These are phyloP conservation scores for Magnusiomyces magnusii DNA, from an alignment of 1,139 yeast species.

Conservation along the genomic window DNA sequence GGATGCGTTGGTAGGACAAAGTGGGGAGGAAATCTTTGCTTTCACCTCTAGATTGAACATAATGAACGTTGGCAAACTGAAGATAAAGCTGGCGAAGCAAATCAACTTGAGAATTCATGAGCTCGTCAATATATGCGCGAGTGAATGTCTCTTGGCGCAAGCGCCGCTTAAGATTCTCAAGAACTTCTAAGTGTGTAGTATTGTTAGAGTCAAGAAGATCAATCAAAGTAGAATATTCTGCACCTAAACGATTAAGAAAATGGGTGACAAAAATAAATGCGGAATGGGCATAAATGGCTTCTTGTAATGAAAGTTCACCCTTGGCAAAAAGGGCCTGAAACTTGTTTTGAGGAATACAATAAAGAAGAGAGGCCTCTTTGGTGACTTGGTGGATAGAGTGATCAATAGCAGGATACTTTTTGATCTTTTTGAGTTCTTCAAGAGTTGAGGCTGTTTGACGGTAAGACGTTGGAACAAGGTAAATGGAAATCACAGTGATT, in stretches of 20 bases:
- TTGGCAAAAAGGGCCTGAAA: conserved; percentile 68
- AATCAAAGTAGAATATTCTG: conserved; percentile 70
- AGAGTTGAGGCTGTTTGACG: conserved; percentile 34
- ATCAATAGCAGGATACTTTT: conserved; percentile 45
- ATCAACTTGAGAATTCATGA: conserved; percentile 61
- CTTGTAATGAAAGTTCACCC: conserved; percentile 85
- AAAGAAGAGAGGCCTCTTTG: conserved; percentile 88
- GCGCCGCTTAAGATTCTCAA: conserved; percentile 77
- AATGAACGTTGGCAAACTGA: conserved; percentile 88
- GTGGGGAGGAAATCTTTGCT: conserved; percentile 57
- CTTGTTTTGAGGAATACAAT: conserved; percentile 82
- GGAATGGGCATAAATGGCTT: conserved; percentile 88
- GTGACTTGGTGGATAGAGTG: conserved; percentile 83
- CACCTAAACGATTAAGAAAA: conserved; percentile 88
- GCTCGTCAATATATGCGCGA: conserved; percentile 72
- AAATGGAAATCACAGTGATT: conserved; percentile 76
- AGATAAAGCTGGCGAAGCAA: conserved; percentile 80
- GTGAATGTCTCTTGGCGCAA: conserved; percentile 92
- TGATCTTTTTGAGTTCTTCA: conserved; percentile 30
- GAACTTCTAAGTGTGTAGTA: conserved; percentile 58
- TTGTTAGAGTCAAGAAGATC: conserved; percentile 56
- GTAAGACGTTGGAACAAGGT: conserved; percentile 51
- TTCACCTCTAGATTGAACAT: conserved; percentile 53
- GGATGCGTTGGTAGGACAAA: conserved; percentile 80
- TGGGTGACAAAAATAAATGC: conserved; percentile 91